Conservation (phyloP, 352 stramenopile species). For the Globisporangium irregulare region DNA sequence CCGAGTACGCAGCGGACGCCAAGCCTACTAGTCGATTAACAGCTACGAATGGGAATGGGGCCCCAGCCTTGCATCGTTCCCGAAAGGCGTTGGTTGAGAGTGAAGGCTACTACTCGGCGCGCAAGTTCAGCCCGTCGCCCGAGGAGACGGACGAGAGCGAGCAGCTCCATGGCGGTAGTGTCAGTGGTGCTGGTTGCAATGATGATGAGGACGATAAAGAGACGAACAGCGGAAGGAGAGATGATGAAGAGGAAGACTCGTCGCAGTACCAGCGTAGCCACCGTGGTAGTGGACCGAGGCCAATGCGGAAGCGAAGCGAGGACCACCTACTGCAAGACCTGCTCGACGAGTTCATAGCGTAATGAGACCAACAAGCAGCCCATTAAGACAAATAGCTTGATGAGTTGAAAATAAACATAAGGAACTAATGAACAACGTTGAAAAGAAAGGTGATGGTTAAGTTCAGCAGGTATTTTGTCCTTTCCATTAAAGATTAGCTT, state of each 20-base stretch:
- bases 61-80: background rate
- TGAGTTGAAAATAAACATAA: background rate
- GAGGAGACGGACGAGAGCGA: slow-evolving; percentile 34
- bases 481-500: slow-evolving; percentile 21
- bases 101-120: slow-evolving; percentile 25
- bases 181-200: slow-evolving; percentile 3
- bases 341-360: slow-evolving; percentile 64
- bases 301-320: slow-evolving; percentile 21
- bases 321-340: slow-evolving; percentile 64
- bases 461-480: slow-evolving; percentile 57
- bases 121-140: slow-evolving; percentile 32
- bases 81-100: background rate
- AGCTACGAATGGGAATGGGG: background rate
- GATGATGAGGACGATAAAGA: slow-evolving; percentile 13
- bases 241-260: background rate
- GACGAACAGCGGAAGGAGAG: background rate
- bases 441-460: slow-evolving; percentile 16
- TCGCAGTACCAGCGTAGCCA: background rate
- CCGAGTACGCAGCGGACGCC: slow-evolving; percentile 20
- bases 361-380: background rate
- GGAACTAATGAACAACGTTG: background rate
- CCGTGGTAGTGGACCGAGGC: background rate
- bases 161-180: background rate
- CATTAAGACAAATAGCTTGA: background rate
- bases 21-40: slow-evolving; percentile 13